Base-by-base conservation (phyloP, 768 basidiomycete genomes). In the Termitomyces sp. region DNA sequence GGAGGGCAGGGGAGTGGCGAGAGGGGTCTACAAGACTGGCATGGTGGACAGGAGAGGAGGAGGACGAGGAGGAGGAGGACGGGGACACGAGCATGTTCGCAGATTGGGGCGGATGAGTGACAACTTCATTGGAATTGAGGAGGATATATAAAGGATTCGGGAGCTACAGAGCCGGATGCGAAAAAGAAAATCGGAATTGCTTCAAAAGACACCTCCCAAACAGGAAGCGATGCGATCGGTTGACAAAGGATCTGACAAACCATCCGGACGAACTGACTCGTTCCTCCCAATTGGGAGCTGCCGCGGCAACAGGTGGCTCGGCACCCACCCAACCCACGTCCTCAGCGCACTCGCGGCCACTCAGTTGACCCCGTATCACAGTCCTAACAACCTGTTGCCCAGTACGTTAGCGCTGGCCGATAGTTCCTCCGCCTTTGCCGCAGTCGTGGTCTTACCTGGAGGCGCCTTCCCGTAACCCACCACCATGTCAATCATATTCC, bases 21-120 rank as follows among this genome's bases (percentile, higher is more conserved):
- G 84, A 69, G 18, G 87, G 77, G 72, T 88, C 83, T 51, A 89
- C 83, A 68, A 90, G 84, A 60, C 73, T 75, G 27, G 76, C 75
- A 27, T 71, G 76, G 67, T 81, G 77, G 60, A 78, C 58, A 16
- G 74, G 67, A 16, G 75, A 74, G 12, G 71, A 63, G 49, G 69
- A 54, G 50, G 71, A 67, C 0, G 70, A 67, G 51, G 72, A 67
- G 0, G 72, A 68, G 0, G 71, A 61, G 48, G 62, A 55, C 54
- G 60, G 59, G 50, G 69, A 68, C 53, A 59, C 61, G 47, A 45
- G 47, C 61, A 66, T 66, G 54, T 62, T 55, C 45, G 63, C 34
- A 66, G 63, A 64, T 55, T 58, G 57, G 57, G 67, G 61, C 61
- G 61, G 64, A 58, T 54, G 55, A 46, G 56, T 63, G 56, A 58